Conservation (phyloP, 1,284 basidiomycete genomes). For the Earliella scabrosa region DNA sequence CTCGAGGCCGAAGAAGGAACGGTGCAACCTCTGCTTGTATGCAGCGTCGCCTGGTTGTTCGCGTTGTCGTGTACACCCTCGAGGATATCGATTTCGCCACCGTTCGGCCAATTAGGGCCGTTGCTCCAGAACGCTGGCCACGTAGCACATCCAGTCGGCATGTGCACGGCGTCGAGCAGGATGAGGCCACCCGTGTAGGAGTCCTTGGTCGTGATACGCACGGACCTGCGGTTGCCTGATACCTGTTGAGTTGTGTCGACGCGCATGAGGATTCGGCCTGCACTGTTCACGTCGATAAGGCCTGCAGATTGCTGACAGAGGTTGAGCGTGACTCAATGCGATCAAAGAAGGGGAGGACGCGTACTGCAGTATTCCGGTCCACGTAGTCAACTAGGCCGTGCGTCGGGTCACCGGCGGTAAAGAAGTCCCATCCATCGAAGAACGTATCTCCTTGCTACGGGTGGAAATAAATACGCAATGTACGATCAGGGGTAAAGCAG, state of each 20-base stretch:
- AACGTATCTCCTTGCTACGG: conserved; percentile 66
- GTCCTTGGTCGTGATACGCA: conserved; percentile 75
- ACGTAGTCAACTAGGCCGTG: conserved; percentile 71
- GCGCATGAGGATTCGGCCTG: conserved; percentile 80
- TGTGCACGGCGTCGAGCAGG: conserved; percentile 84
- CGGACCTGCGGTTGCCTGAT: conserved; percentile 66
- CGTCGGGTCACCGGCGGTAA: conserved; percentile 76
- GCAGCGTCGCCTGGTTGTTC: conserved; percentile 81
- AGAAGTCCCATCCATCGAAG: conserved; percentile 86
- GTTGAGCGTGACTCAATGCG: conserved; percentile 5
- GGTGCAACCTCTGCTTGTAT: conserved; percentile 77
- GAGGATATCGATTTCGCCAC: conserved; percentile 87
- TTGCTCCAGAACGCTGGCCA: conserved; percentile 76
- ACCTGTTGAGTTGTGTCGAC: conserved; percentile 83
- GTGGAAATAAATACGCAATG: background rate
- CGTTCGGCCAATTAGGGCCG: conserved; percentile 71
- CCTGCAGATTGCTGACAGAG: conserved; percentile 47
- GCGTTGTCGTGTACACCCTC: conserved; percentile 83
- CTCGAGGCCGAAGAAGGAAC: conserved; percentile 57
- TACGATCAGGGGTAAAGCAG: background rate
- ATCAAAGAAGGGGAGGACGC: conserved; percentile 32
- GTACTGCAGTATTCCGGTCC: conserved; percentile 58
- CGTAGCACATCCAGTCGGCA: conserved; percentile 88
- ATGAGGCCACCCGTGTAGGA: conserved; percentile 73
- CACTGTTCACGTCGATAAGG: conserved; percentile 62